phyloP scores from a whole-genome alignment of 2,329 filamentous ascomycete species.

The Monosporascus sp. region DNA sequence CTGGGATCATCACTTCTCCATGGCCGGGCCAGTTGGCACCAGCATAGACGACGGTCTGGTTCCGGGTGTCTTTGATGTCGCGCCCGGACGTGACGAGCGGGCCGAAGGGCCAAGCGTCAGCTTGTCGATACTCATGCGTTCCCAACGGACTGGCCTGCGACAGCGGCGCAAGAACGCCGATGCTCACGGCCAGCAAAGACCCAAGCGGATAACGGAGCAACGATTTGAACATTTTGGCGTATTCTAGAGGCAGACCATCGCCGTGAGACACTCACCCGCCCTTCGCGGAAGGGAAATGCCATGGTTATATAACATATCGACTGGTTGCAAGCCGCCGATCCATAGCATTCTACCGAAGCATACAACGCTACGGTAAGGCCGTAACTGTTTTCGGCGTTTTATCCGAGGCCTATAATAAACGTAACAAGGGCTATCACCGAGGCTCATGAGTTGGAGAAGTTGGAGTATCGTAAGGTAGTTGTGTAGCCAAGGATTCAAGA shows the following conservation, averaged over 20 bases:
- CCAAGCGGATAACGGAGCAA: slow-evolving; percentile 6
- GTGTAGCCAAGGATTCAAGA: neutral
- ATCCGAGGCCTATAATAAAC: neutral
- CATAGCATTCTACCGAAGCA: too few species aligned
- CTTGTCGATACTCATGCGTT: slow-evolving; percentile 7
- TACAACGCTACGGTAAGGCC: too few species aligned
- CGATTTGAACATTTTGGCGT: neutral
- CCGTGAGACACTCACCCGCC: too few species aligned
- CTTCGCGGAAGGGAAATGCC: too few species aligned
- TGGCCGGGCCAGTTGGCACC: slow-evolving; percentile 60
- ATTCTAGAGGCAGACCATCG: neutral
- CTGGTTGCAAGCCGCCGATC: too few species aligned
- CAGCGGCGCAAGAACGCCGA: slow-evolving; percentile 10
- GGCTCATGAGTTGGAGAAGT: neutral
- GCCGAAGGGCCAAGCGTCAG: slow-evolving; percentile 23
- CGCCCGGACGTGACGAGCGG: slow-evolving; percentile 34
- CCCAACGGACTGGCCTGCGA: slow-evolving; percentile 16
- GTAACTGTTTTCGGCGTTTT: too few species aligned
- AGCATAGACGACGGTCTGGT: slow-evolving; percentile 42
- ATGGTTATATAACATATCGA: too few species aligned
- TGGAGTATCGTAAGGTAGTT: neutral
- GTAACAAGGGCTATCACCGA: too few species aligned
- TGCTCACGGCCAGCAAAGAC: slow-evolving; percentile 19
- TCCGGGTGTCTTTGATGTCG: slow-evolving; percentile 37
- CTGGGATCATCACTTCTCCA: slow-evolving; percentile 58